phyloP scores from a whole-genome alignment of 1,284 basidiomycete species.

The Boletus holoroseus region DNA sequence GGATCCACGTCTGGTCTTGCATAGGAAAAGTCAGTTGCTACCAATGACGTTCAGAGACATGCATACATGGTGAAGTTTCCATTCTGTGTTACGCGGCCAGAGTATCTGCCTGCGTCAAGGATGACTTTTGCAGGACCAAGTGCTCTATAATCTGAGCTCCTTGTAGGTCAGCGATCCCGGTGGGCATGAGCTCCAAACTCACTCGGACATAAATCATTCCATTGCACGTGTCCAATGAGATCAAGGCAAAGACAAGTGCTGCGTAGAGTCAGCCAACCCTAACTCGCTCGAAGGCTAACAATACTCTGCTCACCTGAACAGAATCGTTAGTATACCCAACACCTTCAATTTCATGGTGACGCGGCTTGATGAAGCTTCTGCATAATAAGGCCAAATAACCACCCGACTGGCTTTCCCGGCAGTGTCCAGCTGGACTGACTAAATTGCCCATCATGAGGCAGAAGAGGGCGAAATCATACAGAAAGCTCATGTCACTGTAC shows the following conservation, averaged over 20 bases:
- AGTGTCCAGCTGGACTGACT: neutral
- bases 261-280: neutral
- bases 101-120: conserved; percentile 53
- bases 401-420: neutral
- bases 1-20: conserved; percentile 55
- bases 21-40: conserved; percentile 13
- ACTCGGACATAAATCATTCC: conserved; percentile 65
- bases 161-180: conserved; percentile 1
- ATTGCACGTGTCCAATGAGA: conserved; percentile 53
- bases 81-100: conserved; percentile 48
- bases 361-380: neutral
- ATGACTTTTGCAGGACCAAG: conserved; percentile 56
- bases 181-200: conserved; percentile 17
- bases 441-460: conserved; percentile 65
- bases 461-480: conserved; percentile 88
- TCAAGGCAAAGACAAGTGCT: conserved; percentile 45
- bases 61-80: conserved; percentile 75
- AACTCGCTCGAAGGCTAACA: neutral
- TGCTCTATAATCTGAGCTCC: conserved; percentile 36
- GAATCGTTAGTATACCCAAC: conserved; percentile 9
- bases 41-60: conserved; percentile 21
- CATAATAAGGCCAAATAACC: conserved; percentile 29
- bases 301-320: conserved; percentile 16
- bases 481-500: conserved; percentile 88
- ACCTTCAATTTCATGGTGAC: conserved; percentile 18